Base-by-base conservation (phyloP, 1,284 basidiomycete genomes). In the Cryptococcus floricola region DNA sequence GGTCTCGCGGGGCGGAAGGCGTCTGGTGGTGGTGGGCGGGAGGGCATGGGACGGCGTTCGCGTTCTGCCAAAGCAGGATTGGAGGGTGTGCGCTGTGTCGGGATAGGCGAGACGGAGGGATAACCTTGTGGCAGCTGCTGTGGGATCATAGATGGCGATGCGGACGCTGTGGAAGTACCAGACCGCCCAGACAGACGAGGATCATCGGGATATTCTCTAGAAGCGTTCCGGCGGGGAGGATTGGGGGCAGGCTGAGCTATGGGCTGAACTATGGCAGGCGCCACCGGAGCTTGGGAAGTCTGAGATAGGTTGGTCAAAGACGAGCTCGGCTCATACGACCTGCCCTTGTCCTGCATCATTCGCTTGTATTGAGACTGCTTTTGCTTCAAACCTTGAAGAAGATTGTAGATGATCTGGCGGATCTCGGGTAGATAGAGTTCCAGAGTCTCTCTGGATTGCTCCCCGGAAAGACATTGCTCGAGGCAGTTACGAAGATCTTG, bases 361-460 rank as follows among this genome's bases (percentile, higher is more conserved):
- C 69, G 61, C 44, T 74, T 74, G 65, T 85, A 97, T 58, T 87
- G 80, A 31, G 88, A 85, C 75, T 98, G 96, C 76, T 98, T 98
- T 56, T 81, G 83, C 60, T 95, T 89, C 27, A 98, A 81, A 5
- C 94, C 96, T 67, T 93, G 90, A 31, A 98, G 78, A 4, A 98
- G 82, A 67, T 85, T 87, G 51, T 93, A 95, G 74, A 98, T 97
- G 73, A 98, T 96, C 65, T 85, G 83, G 48, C 95, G 87, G 48
- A 98, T 94, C 60, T 85, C 85, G 19, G 96, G 95, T 5, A 98
- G 84, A 78, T 92, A 96, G 2, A 87, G 79, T 51, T 95, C 90
- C 58, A 98, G 85, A 58, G 89, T 92, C 52, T 88, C 86, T 7
- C 84, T 81, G 0, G 84, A 88, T 34, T 94, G 92, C 54, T 95